Evolutionary conservation across 2,329 filamentous ascomycete genomes (phyloP).

Genomic region (Madurella mycetomatis): DNA sequence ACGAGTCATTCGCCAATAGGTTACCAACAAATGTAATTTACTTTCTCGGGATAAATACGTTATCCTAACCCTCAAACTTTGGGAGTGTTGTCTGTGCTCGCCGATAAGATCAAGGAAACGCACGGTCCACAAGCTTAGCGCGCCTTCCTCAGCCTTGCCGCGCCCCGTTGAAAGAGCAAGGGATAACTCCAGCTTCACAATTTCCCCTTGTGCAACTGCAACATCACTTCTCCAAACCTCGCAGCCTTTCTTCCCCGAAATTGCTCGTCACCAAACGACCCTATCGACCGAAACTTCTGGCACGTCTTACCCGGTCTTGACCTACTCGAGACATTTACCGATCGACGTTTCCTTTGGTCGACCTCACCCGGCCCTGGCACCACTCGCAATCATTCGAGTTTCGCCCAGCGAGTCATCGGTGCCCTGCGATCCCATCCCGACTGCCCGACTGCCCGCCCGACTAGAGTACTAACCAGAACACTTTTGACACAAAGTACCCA

Average conservation of each 20-base stretch:
- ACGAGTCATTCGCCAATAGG: not conserved
- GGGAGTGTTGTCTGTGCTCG: not conserved
- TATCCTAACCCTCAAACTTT: constrained; percentile 5
- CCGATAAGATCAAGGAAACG: not conserved
- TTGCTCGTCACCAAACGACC: not conserved
- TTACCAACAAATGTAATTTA: too few species aligned
- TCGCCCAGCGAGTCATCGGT: not conserved
- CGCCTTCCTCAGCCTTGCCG: constrained; percentile 13
- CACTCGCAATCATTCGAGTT: not conserved
- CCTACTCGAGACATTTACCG: too few species aligned
- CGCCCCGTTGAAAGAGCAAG: constrained; percentile 1
- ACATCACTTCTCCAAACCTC: not conserved
- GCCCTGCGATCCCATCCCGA: not conserved
- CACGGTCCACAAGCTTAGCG: not conserved
- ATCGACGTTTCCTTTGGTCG: not conserved
- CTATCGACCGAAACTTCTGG: too few species aligned
- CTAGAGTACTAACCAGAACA: not conserved
- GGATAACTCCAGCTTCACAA: not conserved
- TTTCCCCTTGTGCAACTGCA: constrained; percentile 7
- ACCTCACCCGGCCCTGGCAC: not conserved
- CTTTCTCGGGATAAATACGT: too few species aligned
- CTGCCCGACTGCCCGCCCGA: not conserved
- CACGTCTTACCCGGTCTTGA: not conserved
- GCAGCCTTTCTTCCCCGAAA: not conserved
- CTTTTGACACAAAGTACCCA: not conserved